Evolutionary conservation across 345 rosid genomes (phyloP).

Genomic region (Raphanus raphanistrum): DNA sequence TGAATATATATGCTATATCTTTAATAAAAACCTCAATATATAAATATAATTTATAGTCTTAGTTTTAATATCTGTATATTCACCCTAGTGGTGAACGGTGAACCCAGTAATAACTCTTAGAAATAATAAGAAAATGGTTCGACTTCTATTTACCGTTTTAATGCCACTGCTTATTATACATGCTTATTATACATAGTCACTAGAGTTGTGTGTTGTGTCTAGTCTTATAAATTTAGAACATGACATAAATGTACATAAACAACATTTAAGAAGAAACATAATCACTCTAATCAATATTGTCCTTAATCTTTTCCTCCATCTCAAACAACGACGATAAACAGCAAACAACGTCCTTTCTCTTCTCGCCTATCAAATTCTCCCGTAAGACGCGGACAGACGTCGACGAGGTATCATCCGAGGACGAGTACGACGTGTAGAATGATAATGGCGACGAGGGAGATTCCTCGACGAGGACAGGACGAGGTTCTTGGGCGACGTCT

Average conservation of each 20-base stretch:
- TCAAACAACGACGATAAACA: conserved; percentile 34
- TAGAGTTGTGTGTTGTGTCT: not conserved
- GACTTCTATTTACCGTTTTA: not conserved
- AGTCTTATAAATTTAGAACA: not conserved
- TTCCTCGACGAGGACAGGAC: conserved; percentile 15
- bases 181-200: too few species aligned
- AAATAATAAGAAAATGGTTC: not conserved
- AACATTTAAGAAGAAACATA: not conserved
- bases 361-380: conserved; percentile 11
- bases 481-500: conserved; percentile 15
- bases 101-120: too few species aligned
- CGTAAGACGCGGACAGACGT: conserved; percentile 11
- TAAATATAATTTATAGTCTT: too few species aligned
- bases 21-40: too few species aligned
- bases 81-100: too few species aligned
- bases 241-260: not conserved
- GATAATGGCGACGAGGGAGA: conserved; percentile 23
- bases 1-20: too few species aligned
- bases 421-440: conserved; percentile 24
- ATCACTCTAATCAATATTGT: not conserved
- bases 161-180: not conserved
- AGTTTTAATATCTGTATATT: too few species aligned
- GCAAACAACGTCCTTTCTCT: conserved; percentile 16
- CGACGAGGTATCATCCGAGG: conserved; percentile 26
- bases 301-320: conserved; percentile 30